Evolutionary conservation across 345 rosid species (phyloP).

Genomic region (Eucalyptus marginata): DNA sequence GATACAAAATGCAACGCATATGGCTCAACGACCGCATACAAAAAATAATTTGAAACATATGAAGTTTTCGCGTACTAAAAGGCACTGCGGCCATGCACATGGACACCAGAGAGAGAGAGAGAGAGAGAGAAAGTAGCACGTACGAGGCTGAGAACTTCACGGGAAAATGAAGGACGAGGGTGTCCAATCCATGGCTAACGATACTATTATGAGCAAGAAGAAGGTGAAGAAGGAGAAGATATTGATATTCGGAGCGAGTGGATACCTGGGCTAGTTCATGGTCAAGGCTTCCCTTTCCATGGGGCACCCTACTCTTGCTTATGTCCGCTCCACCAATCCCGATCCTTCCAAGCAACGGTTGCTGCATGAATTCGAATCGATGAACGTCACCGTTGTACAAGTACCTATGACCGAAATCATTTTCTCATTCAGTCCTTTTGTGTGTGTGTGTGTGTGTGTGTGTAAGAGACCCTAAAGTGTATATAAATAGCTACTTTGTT

Average conservation of each 20-base stretch:
- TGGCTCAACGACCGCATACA: not conserved
- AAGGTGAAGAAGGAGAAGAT: not conserved
- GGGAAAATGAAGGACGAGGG: not conserved
- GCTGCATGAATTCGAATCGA: constrained; percentile 2
- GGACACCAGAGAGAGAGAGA: not conserved
- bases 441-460: not conserved
- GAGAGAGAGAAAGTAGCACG: not conserved
- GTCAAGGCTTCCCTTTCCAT: constrained; percentile 9
- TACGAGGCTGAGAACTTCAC: not conserved
- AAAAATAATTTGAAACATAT: not conserved
- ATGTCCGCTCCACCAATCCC: constrained; percentile 4
- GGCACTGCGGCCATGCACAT: not conserved
- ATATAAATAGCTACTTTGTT: too few species aligned
- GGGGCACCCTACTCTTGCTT: constrained; percentile 16
- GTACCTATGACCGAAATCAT: not conserved
- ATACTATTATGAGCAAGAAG: not conserved
- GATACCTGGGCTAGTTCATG: constrained; percentile 15
- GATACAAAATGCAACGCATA: not conserved
- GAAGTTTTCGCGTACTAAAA: not conserved
- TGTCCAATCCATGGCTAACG: not conserved
- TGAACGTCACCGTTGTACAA: constrained; percentile 16
- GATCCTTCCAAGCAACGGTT: constrained; percentile 1
- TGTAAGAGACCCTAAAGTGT: not conserved
- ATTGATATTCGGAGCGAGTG: constrained; percentile 15
- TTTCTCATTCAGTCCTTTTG: not conserved